Evolutionary conservation across 1,284 basidiomycete genomes (phyloP).

Genomic region (Inonotus obliquus): DNA sequence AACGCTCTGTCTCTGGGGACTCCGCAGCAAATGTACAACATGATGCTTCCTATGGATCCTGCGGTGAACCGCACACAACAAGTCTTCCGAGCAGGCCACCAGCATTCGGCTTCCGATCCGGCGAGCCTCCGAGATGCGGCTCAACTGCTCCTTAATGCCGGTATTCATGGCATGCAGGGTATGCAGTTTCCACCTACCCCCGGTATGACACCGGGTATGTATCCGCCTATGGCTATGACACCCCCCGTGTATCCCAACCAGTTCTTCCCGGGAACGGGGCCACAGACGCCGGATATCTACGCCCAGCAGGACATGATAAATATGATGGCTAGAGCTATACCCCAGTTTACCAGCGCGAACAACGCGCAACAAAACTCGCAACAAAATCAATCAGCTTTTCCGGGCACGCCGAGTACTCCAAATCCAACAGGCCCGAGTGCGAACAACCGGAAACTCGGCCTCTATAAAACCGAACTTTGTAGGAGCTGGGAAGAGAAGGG

Average conservation of each 20-base stretch:
- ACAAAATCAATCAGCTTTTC: conserved; percentile 30
- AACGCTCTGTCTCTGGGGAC: conserved; percentile 56
- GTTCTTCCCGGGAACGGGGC: conserved; percentile 43
- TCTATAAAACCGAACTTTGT: conserved; percentile 92
- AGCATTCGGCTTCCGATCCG: conserved; percentile 77
- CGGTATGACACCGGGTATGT: conserved; percentile 33
- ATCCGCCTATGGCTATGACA: conserved; percentile 42
- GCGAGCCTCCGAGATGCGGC: conserved; percentile 65
- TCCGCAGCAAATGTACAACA: conserved; percentile 71
- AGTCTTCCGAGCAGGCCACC: conserved; percentile 55
- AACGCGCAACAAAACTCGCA: conserved; percentile 37
- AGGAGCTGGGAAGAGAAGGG: conserved; percentile 93
- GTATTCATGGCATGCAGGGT: conserved; percentile 44
- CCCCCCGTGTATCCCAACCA: conserved; percentile 63
- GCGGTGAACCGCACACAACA: conserved; percentile 71
- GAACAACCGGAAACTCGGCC: conserved; percentile 81
- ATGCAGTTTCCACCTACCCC: conserved; percentile 24
- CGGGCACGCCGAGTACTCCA: conserved; percentile 30
- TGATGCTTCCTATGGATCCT: conserved; percentile 60
- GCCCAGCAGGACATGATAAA: conserved; percentile 45
- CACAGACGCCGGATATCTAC: conserved; percentile 50
- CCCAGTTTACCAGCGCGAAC: conserved; percentile 53
- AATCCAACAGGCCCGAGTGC: conserved; percentile 64
- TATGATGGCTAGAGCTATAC: conserved; percentile 35
- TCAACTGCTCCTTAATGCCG: conserved; percentile 51